Conservation (phyloP, 1,139 yeast species). For the Blastobotrys malaysiensis region DNA sequence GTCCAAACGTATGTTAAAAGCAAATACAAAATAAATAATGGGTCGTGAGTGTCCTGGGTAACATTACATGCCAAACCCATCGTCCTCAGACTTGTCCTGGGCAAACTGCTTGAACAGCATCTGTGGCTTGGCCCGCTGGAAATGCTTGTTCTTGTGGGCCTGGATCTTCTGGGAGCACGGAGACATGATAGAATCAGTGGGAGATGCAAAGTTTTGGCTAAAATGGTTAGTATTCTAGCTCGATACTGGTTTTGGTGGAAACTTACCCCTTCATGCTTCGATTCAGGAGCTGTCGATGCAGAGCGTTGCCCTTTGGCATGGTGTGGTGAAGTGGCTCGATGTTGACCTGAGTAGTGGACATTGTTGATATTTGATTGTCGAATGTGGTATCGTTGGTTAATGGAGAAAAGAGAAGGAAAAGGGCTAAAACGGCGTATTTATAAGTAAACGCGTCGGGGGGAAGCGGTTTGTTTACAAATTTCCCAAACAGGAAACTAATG, state of each 20-base stretch:
- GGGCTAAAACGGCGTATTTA: not conserved
- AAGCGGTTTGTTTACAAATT: not conserved
- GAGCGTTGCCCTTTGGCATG: slow-evolving; percentile 8
- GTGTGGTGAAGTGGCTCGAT: slow-evolving; percentile 19
- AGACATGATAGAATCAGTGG: slow-evolving; percentile 52
- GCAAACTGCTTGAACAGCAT: slow-evolving; percentile 11
- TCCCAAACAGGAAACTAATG: slow-evolving; percentile 1
- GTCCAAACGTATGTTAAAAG: not conserved
- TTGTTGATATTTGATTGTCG: not conserved
- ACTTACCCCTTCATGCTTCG: slow-evolving; percentile 7
- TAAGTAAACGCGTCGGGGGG: not conserved
- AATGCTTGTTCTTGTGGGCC: slow-evolving; percentile 43
- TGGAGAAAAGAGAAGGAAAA: not conserved
- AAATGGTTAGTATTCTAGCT: too few relatives aligned
- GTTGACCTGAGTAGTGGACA: slow-evolving; percentile 7
- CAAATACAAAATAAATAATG: not conserved
- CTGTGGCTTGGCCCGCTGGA: slow-evolving; percentile 16
- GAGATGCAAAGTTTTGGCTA: slow-evolving; percentile 43
- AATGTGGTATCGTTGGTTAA: not conserved
- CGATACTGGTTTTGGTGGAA: not conserved
- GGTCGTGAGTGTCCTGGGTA: too few relatives aligned
- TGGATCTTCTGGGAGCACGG: slow-evolving; percentile 53
- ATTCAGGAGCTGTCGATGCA: slow-evolving; percentile 11
- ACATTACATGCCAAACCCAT: not conserved
- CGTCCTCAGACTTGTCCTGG: slow-evolving; percentile 2